Conservation (phyloP, 306 rosid genomes). For the Glycine soja region DNA sequence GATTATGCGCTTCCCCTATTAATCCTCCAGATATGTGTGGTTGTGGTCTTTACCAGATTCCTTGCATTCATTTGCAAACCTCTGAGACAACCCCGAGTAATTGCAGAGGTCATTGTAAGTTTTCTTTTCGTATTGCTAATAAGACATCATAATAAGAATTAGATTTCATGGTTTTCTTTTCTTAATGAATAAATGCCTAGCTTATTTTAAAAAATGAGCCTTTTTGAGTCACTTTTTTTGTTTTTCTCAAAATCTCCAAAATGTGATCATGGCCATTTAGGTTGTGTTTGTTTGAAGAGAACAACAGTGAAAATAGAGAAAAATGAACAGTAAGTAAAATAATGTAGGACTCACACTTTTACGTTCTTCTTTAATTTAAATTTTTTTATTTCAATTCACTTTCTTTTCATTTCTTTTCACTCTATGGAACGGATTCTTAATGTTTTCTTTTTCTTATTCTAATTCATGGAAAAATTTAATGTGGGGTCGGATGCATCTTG, state of each 20-base stretch:
- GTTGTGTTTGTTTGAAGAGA: no score
- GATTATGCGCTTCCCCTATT: slow-evolving; percentile 66
- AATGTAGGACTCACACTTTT: no score
- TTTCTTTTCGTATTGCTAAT: background rate
- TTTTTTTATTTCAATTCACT: no score
- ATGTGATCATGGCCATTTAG: background rate
- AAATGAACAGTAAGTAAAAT: no score
- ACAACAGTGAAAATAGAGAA: no score
- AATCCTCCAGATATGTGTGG: slow-evolving; percentile 66
- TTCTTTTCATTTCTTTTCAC: no score
- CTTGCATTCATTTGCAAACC: slow-evolving; percentile 49
- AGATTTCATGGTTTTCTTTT: slow-evolving; percentile 1
- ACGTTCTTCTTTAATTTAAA: no score
- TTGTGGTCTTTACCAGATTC: slow-evolving; percentile 59
- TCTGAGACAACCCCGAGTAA: no score
- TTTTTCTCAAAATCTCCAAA: background rate
- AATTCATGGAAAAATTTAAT: slow-evolving; percentile 13
- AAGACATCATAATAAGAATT: background rate
- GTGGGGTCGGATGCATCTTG: background rate
- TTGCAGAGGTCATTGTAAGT: background rate
- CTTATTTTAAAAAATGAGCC: background rate
- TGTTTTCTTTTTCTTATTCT: background rate
- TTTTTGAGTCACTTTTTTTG: background rate
- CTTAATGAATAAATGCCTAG: no score
- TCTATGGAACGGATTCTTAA: no score